Evolutionary conservation across 257 asterid species (phyloP), one percentile per base, ranked within the genome.

Genomic region (Galeopsis tetrahit): DNA sequence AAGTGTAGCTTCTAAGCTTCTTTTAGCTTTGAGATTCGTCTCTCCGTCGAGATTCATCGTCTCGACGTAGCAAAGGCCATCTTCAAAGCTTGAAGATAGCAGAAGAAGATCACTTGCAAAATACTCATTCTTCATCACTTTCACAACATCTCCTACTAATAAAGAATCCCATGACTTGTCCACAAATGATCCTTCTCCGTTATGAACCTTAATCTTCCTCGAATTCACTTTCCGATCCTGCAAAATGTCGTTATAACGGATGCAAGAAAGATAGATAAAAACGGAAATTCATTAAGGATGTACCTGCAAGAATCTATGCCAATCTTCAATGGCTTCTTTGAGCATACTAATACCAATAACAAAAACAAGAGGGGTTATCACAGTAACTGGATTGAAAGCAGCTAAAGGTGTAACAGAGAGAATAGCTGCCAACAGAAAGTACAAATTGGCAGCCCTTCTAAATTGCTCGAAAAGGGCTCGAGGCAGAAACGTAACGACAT

Each of bases 31-130:
- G 38, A 88, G 72, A 68, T 86, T 86, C 2, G 95, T 84, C 75
- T 86, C 92, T 2, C 95, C 95, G 11, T 88, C 95, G 2, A 88
- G 86, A 61, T 86, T 86, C 87, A 84, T 85, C 6, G 92, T 86
- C 83, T 86, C 90, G 5, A 86, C 90, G 40, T 88, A 88, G 66
- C 89, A 86, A 42, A 86, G 82, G 2, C 96, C 92, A 28, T 86
- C 90, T n/a, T 65, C 85, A 10, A 78, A 85, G 82, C 92, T 89
- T 0, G 96, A 83, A 17, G 87, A 79, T 10, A 89, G 63, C 10
- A 89, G 62, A 2, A 89, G 85, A 31, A 86, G 83, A 74, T 89
- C 96, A 64, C 87, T 49, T 0, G 92, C 90, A n/a, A 89, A 86
- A 67, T 81, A 85, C 8, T 86, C 86, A n/a, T 86, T 80, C 67